Conservation (phyloP, 345 rosid genomes). For the Raphanus sativus region DNA sequence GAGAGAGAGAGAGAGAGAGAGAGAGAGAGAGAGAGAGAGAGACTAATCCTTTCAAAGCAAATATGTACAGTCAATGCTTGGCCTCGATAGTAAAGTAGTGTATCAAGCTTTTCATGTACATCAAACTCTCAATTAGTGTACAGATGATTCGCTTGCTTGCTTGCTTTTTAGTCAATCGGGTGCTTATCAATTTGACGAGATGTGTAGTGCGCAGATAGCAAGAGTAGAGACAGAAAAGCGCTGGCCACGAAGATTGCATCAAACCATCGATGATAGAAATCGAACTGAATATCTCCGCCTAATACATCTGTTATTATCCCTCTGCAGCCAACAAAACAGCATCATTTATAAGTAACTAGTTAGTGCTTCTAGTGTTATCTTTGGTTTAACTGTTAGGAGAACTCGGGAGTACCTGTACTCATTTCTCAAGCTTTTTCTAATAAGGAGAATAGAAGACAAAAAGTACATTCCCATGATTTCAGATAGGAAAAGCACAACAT, state of each 20-base stretch:
- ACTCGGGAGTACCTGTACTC: conserved; percentile 69
- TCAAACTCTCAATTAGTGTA: conserved; percentile 1
- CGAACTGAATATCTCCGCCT: conserved; percentile 98
- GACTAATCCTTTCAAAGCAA: conserved; percentile 17
- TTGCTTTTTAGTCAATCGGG: conserved; percentile 63
- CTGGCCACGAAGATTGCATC: conserved; percentile 98
- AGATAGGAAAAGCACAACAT: conserved; percentile 87
- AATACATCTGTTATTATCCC: conserved; percentile 87
- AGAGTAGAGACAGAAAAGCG: conserved; percentile 88
- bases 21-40: background rate
- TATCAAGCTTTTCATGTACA: conserved; percentile 1
- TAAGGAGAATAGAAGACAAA: conserved; percentile 87
- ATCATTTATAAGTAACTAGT: conserved; percentile 6
- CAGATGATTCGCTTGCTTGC: background rate
- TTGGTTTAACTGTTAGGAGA: background rate
- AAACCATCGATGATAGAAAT: conserved; percentile 95
- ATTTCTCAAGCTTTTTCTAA: conserved; percentile 90
- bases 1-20: conserved; percentile 10
- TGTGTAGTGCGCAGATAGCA: conserved; percentile 91
- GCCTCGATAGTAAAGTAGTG: background rate
- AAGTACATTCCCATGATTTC: conserved; percentile 99
- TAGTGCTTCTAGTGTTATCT: background rate
- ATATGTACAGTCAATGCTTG: background rate
- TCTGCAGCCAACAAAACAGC: conserved; percentile 48
- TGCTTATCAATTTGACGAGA: conserved; percentile 97